Evolutionary conservation across 2,329 filamentous ascomycete genomes (phyloP).

Genomic region (Colletotrichum zoysiae): DNA sequence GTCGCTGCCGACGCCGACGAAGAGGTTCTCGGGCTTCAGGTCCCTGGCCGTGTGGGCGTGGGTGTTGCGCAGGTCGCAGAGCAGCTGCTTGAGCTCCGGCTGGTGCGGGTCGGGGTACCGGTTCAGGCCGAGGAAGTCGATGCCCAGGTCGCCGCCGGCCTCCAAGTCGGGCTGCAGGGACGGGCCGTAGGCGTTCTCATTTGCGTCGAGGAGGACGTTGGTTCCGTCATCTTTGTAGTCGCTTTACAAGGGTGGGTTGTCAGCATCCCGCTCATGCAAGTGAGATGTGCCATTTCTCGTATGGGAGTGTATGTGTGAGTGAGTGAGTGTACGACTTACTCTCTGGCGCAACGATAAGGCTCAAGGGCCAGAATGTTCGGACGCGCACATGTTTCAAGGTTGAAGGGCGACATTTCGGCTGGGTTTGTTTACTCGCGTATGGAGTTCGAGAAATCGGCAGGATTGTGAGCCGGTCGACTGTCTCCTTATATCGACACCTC

Average conservation of each 20-base stretch:
- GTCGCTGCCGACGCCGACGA: conserved; percentile 95
- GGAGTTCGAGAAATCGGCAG: not conserved
- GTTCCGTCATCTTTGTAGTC: conserved; percentile 99
- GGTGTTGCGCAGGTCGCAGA: conserved; percentile 90
- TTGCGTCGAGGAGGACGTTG: conserved; percentile 96
- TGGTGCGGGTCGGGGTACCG: conserved; percentile 98
- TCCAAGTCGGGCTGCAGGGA: conserved; percentile 71
- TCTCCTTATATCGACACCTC: conserved; percentile 30
- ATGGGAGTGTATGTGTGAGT: not conserved
- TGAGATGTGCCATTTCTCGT: conserved; percentile 9
- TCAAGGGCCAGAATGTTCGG: conserved; percentile 82
- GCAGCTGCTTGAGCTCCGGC: conserved; percentile 82
- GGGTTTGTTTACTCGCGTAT: not conserved
- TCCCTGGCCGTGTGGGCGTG: conserved; percentile 80
- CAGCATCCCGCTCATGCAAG: conserved; percentile 3
- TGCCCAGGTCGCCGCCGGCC: conserved; percentile 63
- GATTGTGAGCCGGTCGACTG: not conserved
- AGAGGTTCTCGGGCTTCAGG: conserved; percentile 85
- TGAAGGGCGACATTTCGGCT: conserved; percentile 71
- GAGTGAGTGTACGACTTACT: conserved; percentile 65
- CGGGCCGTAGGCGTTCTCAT: conserved; percentile 96
- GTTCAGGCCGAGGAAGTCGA: conserved; percentile 87
- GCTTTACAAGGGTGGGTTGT: conserved; percentile 62
- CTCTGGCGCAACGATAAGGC: conserved; percentile 85
- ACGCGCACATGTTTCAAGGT: conserved; percentile 79